Conservation (phyloP, 306 rosid species). For the Rosa chinensis region DNA sequence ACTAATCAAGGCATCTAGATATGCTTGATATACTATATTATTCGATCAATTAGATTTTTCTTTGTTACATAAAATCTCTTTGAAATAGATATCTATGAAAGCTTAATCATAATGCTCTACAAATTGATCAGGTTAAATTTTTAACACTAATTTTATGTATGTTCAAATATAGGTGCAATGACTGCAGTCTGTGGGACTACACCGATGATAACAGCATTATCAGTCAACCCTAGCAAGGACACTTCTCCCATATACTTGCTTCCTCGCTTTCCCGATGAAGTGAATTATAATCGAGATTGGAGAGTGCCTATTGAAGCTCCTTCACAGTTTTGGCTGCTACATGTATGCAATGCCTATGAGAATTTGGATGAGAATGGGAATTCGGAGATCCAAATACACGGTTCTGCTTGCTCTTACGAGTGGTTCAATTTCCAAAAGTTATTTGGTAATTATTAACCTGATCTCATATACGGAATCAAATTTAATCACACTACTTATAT, state of each 20-base stretch:
- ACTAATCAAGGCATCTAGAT: too few species aligned
- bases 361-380: slow-evolving; percentile 36
- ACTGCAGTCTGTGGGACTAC: slow-evolving; percentile 70
- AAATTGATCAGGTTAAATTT: not conserved
- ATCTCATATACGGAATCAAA: not conserved
- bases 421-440: slow-evolving; percentile 87
- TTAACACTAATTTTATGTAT: not conserved
- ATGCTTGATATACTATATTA: not conserved
- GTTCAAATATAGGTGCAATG: slow-evolving; percentile 57
- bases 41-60: too few species aligned
- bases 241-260: slow-evolving; percentile 72
- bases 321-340: slow-evolving; percentile 81
- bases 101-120: not conserved
- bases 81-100: too few species aligned
- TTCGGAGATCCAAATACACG: slow-evolving; percentile 61
- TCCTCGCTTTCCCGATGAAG: slow-evolving; percentile 52
- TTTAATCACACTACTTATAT: not conserved
- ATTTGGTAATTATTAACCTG: slow-evolving; percentile 46
- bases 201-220: slow-evolving; percentile 88
- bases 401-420: slow-evolving; percentile 79
- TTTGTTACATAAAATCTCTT: too few species aligned
- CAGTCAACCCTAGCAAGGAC: slow-evolving; percentile 66
- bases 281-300: slow-evolving; percentile 57
- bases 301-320: slow-evolving; percentile 69
- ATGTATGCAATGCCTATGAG: slow-evolving; percentile 81